phyloP scores from a whole-genome alignment of 1,284 basidiomycete genomes.

The Cryptococcus floricola region DNA sequence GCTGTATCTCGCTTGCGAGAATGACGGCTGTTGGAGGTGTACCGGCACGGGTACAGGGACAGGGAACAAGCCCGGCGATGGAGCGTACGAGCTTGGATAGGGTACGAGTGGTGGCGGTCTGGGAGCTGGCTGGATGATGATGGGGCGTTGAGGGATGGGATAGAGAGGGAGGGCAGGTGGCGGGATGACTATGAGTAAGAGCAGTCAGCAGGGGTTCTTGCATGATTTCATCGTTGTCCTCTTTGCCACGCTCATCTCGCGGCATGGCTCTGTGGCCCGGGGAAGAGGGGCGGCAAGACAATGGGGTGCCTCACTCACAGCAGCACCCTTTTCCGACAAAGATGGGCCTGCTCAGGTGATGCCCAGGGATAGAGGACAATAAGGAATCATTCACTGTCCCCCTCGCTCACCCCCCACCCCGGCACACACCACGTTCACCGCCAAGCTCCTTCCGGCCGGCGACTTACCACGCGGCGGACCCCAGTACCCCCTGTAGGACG shows the following conservation, averaged over 20 bases:
- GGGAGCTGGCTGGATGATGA: constrained; percentile 7
- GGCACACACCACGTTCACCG: no score
- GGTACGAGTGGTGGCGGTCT: constrained; percentile 9
- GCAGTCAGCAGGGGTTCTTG: not conserved
- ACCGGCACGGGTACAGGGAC: not conserved
- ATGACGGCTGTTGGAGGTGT: not conserved
- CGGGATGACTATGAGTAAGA: constrained; percentile 5
- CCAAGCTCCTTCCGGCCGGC: no score
- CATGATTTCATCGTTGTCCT: not conserved
- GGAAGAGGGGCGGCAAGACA: no score
- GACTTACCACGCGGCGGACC: constrained; percentile 6
- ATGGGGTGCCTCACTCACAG: no score
- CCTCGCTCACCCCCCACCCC: no score
- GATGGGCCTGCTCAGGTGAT: no score
- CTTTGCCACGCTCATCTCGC: not conserved
- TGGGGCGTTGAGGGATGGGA: constrained; percentile 1
- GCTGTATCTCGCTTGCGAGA: no score
- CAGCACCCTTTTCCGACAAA: no score
- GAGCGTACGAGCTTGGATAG: constrained; percentile 5
- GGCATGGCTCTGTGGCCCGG: no score
- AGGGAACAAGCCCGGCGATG: not conserved
- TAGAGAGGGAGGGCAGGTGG: constrained; percentile 6
- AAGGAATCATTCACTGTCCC: no score
- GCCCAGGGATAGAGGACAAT: no score
- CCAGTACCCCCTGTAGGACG: not conserved